Conservation (phyloP, 73 alveolate species). For the Tetrahymena malaccensis region DNA sequence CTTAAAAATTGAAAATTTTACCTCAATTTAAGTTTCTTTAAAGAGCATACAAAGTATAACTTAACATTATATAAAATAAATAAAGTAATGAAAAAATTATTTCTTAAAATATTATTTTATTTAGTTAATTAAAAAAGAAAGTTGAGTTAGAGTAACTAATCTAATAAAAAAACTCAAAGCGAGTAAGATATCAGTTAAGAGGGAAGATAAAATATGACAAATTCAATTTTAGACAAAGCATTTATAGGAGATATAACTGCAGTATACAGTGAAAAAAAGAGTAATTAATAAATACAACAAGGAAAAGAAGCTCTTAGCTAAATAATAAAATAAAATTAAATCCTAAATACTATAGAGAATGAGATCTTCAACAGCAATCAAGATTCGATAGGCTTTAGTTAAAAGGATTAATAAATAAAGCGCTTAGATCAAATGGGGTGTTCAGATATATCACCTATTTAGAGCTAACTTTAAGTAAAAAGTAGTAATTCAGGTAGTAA, state of each 20-base stretch:
- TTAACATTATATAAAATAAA: too few relatives aligned
- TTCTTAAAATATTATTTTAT: too few relatives aligned
- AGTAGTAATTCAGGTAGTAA: neutral
- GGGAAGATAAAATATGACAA: neutral
- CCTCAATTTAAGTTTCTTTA: too few relatives aligned
- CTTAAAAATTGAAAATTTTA: too few relatives aligned
- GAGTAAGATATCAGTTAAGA: neutral
- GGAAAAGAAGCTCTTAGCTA: neutral
- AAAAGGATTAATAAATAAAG: neutral
- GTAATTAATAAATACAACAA: neutral
- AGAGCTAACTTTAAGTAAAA: neutral
- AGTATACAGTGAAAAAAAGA: neutral
- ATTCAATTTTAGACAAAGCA: neutral
- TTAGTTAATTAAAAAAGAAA: neutral
- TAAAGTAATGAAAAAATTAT: too few relatives aligned
- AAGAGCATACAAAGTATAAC: too few relatives aligned
- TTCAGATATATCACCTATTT: neutral
- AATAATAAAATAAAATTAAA: neutral
- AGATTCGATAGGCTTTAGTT: neutral
- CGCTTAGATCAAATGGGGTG: neutral
- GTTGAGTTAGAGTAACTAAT: neutral
- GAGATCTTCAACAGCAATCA: neutral
- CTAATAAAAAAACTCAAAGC: neutral
- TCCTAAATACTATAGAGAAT: neutral
- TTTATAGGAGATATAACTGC: neutral